These are phyloP conservation scores for Xylaria curta DNA, from an alignment of 495 filamentous ascomycete species.

Conservation along the genomic window DNA sequence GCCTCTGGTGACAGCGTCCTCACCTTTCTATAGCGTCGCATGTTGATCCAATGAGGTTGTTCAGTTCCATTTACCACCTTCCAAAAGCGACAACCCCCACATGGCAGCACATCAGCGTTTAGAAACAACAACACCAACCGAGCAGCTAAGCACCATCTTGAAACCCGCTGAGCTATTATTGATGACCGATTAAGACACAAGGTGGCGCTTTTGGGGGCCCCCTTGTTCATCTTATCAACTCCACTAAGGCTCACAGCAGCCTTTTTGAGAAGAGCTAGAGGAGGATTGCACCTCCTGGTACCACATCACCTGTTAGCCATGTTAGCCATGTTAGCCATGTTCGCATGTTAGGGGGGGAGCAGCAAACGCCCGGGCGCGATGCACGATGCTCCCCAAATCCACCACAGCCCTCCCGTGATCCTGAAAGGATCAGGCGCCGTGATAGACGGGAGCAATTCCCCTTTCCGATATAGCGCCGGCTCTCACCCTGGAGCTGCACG, in stretches of 20 bases:
- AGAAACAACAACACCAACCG: background rate
- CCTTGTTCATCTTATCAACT: slow-evolving; percentile 14
- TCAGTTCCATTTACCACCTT: background rate
- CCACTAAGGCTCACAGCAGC: slow-evolving; percentile 18
- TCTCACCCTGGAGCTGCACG: background rate
- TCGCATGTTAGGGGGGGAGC: background rate
- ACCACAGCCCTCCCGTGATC: background rate
- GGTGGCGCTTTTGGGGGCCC: slow-evolving; percentile 3
- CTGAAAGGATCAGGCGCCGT: background rate
- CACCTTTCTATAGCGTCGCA: slow-evolving; percentile 1
- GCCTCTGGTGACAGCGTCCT: background rate
- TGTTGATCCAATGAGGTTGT: slow-evolving; percentile 1
- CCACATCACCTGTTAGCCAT: slow-evolving; percentile 1
- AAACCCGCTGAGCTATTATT: slow-evolving; percentile 18
- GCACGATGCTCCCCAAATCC: background rate
- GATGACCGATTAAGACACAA: slow-evolving; percentile 3
- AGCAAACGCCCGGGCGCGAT: background rate
- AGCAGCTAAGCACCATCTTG: slow-evolving; percentile 2
- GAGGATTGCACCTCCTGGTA: slow-evolving; percentile 14
- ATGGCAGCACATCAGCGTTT: background rate
- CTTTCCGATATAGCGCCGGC: slow-evolving; percentile 20
- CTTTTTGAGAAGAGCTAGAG: slow-evolving; percentile 16
- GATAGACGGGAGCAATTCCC: background rate
- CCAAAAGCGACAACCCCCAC: slow-evolving; percentile 3
- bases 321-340: no score